Base-by-base conservation (phyloP, 306 rosid species). In the Cucurbita maxima region DNA sequence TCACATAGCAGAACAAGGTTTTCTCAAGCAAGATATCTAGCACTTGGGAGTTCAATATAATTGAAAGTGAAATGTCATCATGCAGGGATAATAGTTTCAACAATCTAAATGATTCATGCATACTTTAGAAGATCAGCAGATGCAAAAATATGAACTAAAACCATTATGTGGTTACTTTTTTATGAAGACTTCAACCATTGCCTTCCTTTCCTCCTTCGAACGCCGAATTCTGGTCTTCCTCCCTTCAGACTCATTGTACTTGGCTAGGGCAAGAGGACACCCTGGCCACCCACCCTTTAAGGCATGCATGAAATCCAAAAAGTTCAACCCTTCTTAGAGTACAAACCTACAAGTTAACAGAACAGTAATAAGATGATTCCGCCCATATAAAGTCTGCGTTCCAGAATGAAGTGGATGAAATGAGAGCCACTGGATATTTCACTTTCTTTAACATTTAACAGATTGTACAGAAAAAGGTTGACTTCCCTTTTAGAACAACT, bases 161-260 rank as follows among this genome's bases (percentile, higher is more conserved):
- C 7, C 68, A 36, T 52, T 44, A 38, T 15, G 70, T 18, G 68
- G 68, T 84, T 88, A 91, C 99, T 81, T 94, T 75, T 85, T 84
- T 76, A 95, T 91, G 77, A 95, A 95, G 75, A 92, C 77, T 71
- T 89, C 91, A 56, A 89, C 96, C 99, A 91, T 85, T 58, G 89
- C 87, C 86, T 95, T 95, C 79, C 97, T 78, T 82, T 95, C 92
- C 78, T 91, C 85, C 84, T 95, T 95, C 34, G 97, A 89, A 41
- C 87, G 96, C 67, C 97, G 92, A 81, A 89, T 88, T 22, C 97
- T 87, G 20, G 96, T 53, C 78, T 84, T 95, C 84, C 83, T 89
- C 43, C 91, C 88, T 56, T 91, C 93, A 48, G 92, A 84, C 52
- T 88, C 97, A 77, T 91, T 95, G 58, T 79, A 78, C 79, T 83